These are phyloP conservation scores for Puccinia hordei DNA, from an alignment of 1,284 basidiomycete genomes.

Conservation along the genomic window DNA sequence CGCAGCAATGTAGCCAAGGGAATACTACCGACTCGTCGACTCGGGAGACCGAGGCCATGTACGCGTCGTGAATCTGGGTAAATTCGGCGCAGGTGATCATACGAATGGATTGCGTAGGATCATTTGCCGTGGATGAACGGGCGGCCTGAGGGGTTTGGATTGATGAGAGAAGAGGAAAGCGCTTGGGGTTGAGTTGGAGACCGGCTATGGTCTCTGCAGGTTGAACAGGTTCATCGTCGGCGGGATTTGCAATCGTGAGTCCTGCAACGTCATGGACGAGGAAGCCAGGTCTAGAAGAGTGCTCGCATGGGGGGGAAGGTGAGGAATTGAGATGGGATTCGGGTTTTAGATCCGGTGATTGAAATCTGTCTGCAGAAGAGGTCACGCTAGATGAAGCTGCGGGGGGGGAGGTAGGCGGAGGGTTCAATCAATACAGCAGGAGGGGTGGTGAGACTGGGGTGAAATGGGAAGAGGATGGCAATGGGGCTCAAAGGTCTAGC, in stretches of 20 bases:
- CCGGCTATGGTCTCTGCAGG: slow-evolving; percentile 8
- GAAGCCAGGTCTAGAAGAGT: neutral
- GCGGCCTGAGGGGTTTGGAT: slow-evolving; percentile 15
- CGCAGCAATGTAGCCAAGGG: slow-evolving; percentile 42
- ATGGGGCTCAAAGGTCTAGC: too few species aligned
- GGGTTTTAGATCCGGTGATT: neutral
- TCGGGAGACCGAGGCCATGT: slow-evolving; percentile 20
- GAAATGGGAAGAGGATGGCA: neutral
- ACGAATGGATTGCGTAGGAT: slow-evolving; percentile 10
- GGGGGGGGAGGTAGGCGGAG: too few species aligned
- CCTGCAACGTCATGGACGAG: slow-evolving; percentile 19
- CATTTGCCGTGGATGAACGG: neutral
- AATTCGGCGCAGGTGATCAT: slow-evolving; percentile 39
- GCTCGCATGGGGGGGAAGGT: neutral
- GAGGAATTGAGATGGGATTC: neutral
- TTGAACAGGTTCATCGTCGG: neutral
- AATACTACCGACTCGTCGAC: slow-evolving; percentile 41
- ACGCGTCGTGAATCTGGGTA: slow-evolving; percentile 24
- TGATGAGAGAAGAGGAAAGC: slow-evolving; percentile 27
- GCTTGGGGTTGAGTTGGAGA: slow-evolving; percentile 12
- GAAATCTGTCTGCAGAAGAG: neutral
- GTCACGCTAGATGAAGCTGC: neutral
- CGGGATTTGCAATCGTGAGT: neutral
- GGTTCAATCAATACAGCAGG: neutral
- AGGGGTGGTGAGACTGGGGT: neutral